Evolutionary conservation across 306 rosid genomes (phyloP), one percentile per base, ranked within the genome.

Genomic region (Quercus rubra): DNA sequence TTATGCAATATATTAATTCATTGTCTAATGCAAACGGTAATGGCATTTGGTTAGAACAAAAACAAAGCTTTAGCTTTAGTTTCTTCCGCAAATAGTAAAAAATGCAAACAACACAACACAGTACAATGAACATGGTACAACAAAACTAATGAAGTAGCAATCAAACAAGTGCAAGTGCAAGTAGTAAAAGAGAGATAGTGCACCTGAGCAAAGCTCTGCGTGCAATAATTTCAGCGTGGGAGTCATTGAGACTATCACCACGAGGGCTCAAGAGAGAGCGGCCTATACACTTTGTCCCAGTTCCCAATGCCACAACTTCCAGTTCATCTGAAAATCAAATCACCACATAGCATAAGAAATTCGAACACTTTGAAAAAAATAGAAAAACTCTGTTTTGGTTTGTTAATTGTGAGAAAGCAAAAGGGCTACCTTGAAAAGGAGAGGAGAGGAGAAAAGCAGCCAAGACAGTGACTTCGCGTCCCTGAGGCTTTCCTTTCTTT

Each of bases 401-500:
- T 41, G 46, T 41, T 8, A 66, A 57, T 25, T 28, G 12, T 25
- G 51, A 19, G 70, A 49, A 68, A 30, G n/a, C 1, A 64, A 31
- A n/a, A 20, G 1, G 43, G 81, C 31, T 69, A 92, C 97, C 97
- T 75, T 81, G 86, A 71, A 84, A 77, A 83, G 98, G 92, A 82
- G 97, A 92, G 43, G 97, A 92, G 73, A 92, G 80, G 83, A 95
- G 97, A 57, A 95, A 92, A 54, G 97, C 89, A 33, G 98, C 91
- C 33, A 92, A 72, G 80, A 92, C 99, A 1, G 99, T 84, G 77
- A 95, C 91, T 89, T 92, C 97, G 80, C 88, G 90, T 33, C 94
- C 97, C 84, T 92, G 99, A 80, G 98, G 96, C 79, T 91, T 92
- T 1, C 99, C 99, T 85, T 95, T 95, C 81, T 91, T 95, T 4